phyloP scores from a whole-genome alignment of 2,329 filamentous ascomycete genomes.

The Coniella lustricola region DNA sequence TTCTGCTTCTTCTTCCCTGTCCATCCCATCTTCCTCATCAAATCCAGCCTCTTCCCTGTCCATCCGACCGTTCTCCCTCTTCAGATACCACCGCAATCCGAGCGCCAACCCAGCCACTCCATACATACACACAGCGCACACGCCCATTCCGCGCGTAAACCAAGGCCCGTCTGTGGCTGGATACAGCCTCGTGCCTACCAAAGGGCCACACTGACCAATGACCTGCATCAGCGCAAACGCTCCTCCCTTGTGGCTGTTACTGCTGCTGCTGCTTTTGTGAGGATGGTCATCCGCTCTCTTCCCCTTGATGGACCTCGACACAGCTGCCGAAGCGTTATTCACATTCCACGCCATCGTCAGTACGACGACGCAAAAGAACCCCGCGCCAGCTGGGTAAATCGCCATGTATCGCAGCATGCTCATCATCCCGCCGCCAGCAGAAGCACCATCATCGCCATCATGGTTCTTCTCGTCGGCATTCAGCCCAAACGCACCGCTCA shows the following conservation, averaged over 20 bases:
- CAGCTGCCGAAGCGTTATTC: conserved; percentile 51
- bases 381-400: conserved; percentile 69
- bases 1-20: conserved; percentile 33
- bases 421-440: not conserved
- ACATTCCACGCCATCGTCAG: conserved; percentile 83
- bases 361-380: conserved; percentile 79
- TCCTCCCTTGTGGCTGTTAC: conserved; percentile 61
- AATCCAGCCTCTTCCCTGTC: conserved; percentile 29
- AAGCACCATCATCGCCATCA: not conserved
- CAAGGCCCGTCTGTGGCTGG: conserved; percentile 53
- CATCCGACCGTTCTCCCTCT: conserved; percentile 41
- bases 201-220: conserved; percentile 72
- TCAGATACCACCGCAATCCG: conserved; percentile 46
- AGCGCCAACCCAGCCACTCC: conserved; percentile 50
- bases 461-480: not conserved
- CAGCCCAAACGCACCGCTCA: conserved; percentile 40
- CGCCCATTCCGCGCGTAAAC: conserved; percentile 55
- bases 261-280: conserved; percentile 27
- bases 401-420: conserved; percentile 58
- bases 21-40: conserved; percentile 17
- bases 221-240: conserved; percentile 77
- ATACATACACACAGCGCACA: conserved; percentile 57
- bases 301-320: conserved; percentile 37
- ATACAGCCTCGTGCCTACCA: conserved; percentile 61
- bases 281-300: no score